These are phyloP conservation scores for Clavispora carvajalis DNA, from an alignment of 805 yeast species.

Conservation along the genomic window DNA sequence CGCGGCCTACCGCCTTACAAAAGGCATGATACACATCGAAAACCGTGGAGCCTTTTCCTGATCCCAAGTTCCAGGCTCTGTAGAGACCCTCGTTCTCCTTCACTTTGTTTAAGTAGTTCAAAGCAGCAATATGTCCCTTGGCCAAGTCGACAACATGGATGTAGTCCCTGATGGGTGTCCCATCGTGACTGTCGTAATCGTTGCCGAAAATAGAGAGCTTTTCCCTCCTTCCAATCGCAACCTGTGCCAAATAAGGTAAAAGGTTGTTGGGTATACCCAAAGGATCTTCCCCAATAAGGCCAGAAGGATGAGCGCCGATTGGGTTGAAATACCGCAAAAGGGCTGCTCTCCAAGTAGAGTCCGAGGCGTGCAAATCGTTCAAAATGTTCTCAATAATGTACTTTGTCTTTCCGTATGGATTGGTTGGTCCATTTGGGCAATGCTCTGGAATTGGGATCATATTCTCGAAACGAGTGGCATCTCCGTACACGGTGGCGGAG, in stretches of 20 bases:
- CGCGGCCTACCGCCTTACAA: conserved; percentile 56
- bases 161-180: conserved; percentile 79
- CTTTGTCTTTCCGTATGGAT: conserved; percentile 77
- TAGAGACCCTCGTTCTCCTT: conserved; percentile 42
- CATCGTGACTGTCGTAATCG: conserved; percentile 68
- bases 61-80: conserved; percentile 80
- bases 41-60: conserved; percentile 77
- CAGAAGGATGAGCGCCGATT: conserved; percentile 82
- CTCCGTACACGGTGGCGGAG: conserved; percentile 82
- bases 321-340: conserved; percentile 77
- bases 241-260: conserved; percentile 72
- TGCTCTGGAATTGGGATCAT: conserved; percentile 77
- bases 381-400: conserved; percentile 57
- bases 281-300: conserved; percentile 77
- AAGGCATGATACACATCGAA: conserved; percentile 65
- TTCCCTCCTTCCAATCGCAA: conserved; percentile 66
- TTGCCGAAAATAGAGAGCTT: conserved; percentile 65
- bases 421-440: conserved; percentile 69
- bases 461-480: conserved; percentile 63
- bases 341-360: conserved; percentile 47
- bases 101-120: conserved; percentile 43
- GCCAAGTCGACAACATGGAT: conserved; percentile 79
- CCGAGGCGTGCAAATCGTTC: conserved; percentile 47
- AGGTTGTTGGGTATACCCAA: conserved; percentile 72
- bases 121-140: conserved; percentile 69